Evolutionary conservation across 768 basidiomycete genomes (phyloP).

Genomic region (Boletus bicolor): DNA sequence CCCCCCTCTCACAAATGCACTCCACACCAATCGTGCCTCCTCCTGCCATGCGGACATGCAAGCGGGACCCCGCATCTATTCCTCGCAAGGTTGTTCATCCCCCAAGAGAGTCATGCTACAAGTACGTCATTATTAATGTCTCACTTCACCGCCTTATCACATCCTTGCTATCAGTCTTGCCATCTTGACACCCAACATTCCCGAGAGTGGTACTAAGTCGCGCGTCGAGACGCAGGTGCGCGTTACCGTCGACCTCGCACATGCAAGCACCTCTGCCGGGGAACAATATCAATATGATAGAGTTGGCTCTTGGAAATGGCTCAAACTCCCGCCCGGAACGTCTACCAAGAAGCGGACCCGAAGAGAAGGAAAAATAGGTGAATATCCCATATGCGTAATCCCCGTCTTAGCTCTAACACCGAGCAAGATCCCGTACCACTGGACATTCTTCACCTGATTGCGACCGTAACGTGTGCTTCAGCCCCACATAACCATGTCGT

Average conservation of each 20-base stretch:
- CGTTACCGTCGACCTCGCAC: slow-evolving; percentile 75
- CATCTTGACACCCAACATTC: slow-evolving; percentile 81
- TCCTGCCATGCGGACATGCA: slow-evolving; percentile 57
- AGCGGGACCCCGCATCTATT: slow-evolving; percentile 45
- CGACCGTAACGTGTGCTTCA: slow-evolving; percentile 77
- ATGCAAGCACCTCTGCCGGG: slow-evolving; percentile 55
- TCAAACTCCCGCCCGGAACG: slow-evolving; percentile 75
- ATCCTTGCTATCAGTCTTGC: slow-evolving; percentile 50
- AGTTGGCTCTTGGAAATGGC: slow-evolving; percentile 89
- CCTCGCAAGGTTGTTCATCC: slow-evolving; percentile 66
- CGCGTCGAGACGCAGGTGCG: slow-evolving; percentile 95
- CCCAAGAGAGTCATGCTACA: slow-evolving; percentile 71
- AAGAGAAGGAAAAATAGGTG: slow-evolving; percentile 81
- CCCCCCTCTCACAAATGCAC: slow-evolving; percentile 39
- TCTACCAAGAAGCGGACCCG: slow-evolving; percentile 82
- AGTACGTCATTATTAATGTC: slow-evolving; percentile 43
- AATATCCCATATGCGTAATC: slow-evolving; percentile 15
- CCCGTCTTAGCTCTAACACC: slow-evolving; percentile 19
- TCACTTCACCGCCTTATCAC: slow-evolving; percentile 14
- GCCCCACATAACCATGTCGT: slow-evolving; percentile 72
- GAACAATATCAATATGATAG: slow-evolving; percentile 69
- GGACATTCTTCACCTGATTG: slow-evolving; percentile 69
- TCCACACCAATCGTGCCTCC: slow-evolving; percentile 67
- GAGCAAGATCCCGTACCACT: slow-evolving; percentile 58
- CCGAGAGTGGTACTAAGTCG: slow-evolving; percentile 80